phyloP scores from a whole-genome alignment of 495 filamentous ascomycete species.

The Penicillium daleae region DNA sequence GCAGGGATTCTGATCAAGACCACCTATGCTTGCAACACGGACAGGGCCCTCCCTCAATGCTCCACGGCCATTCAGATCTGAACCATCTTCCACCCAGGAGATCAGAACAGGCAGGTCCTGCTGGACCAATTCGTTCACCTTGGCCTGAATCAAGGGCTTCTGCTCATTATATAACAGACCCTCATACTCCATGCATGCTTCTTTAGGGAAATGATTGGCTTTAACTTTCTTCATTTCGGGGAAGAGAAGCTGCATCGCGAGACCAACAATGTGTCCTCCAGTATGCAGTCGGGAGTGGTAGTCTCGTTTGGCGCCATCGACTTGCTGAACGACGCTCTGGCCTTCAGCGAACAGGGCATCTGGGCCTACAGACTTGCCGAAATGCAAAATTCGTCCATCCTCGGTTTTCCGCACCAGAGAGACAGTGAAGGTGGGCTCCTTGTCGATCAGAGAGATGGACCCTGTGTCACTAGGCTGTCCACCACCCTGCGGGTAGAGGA shows the following conservation, averaged over 20 bases:
- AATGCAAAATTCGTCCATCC: conserved; percentile 58
- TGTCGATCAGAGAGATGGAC: conserved; percentile 41
- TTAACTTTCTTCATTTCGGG: conserved; percentile 61
- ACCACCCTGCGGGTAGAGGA: conserved; percentile 69
- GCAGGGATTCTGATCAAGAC: conserved; percentile 63
- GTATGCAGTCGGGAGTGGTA: conserved; percentile 66
- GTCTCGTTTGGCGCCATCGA: conserved; percentile 57
- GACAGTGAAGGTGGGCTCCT: conserved; percentile 48
- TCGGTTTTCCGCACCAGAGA: conserved; percentile 51
- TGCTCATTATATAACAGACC: conserved; percentile 63
- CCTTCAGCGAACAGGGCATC: conserved; percentile 36
- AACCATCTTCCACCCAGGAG: conserved; percentile 45
- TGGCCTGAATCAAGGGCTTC: conserved; percentile 59
- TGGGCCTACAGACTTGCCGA: conserved; percentile 51
- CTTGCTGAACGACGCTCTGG: conserved; percentile 50
- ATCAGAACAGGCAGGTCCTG: conserved; percentile 56
- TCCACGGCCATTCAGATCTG: conserved; percentile 51
- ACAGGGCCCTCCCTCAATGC: conserved; percentile 38
- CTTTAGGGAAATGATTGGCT: conserved; percentile 64
- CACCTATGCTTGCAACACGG: conserved; percentile 58
- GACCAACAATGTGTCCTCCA: conserved; percentile 65
- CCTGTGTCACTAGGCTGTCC: conserved; percentile 68
- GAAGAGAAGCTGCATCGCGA: conserved; percentile 58
- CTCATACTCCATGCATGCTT: conserved; percentile 62
- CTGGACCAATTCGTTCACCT: conserved; percentile 56